Conservation (phyloP, 495 filamentous ascomycete species). For the Penicillium lividum region DNA sequence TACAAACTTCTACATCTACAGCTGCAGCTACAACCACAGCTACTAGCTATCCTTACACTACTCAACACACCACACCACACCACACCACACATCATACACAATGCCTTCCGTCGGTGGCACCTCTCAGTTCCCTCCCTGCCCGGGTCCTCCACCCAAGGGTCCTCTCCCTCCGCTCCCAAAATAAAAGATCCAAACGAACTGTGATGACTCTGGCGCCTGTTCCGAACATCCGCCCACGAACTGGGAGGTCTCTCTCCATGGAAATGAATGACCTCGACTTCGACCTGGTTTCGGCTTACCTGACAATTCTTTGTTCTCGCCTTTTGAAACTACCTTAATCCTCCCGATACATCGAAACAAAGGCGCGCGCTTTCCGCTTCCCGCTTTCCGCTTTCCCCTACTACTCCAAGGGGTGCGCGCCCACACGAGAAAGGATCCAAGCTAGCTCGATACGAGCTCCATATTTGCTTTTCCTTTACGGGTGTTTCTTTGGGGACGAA, state of each 20-base stretch:
- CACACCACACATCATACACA: conserved; percentile 35
- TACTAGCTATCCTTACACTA: background rate
- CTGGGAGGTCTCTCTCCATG: conserved; percentile 31
- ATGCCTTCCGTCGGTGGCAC: conserved; percentile 67
- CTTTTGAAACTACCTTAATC: conserved; percentile 8
- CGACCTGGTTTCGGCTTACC: conserved; percentile 26
- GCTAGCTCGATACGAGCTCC: conserved; percentile 1
- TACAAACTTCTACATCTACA: too few relatives aligned
- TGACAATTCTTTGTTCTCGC: conserved; percentile 25
- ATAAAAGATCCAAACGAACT: conserved; percentile 47
- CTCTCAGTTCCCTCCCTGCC: conserved; percentile 73
- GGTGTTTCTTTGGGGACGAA: conserved; percentile 3
- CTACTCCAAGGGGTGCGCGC: background rate
- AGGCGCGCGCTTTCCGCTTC: background rate
- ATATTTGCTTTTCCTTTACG: conserved; percentile 6
- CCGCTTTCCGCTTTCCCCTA: background rate
- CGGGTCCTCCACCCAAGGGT: conserved; percentile 78
- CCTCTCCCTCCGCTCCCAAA: conserved; percentile 82
- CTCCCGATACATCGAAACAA: conserved; percentile 5
- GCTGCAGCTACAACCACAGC: too few relatives aligned
- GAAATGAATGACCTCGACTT: conserved; percentile 36
- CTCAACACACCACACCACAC: conserved; percentile 9
- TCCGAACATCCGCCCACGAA: conserved; percentile 31
- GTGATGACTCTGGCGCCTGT: conserved; percentile 35
- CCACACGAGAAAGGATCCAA: background rate